These are phyloP conservation scores for Trematosphaeria pertusa DNA, from an alignment of 2,329 filamentous ascomycete genomes.

Conservation along the genomic window DNA sequence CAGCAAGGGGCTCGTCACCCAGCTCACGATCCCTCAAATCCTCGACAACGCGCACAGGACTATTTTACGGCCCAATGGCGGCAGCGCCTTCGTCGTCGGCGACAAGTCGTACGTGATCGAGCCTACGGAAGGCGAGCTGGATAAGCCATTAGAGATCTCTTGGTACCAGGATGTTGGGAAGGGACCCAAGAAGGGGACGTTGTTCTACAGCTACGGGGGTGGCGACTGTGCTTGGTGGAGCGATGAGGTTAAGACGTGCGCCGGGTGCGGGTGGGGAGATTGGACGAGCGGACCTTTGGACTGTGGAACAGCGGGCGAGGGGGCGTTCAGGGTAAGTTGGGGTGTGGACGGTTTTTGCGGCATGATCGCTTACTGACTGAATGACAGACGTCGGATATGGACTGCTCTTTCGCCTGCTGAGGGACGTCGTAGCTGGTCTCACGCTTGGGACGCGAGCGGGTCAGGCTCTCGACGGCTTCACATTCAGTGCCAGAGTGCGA, in stretches of 20 bases:
- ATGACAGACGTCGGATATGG: too few relatives aligned
- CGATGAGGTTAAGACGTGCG: background rate
- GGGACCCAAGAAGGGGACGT: background rate
- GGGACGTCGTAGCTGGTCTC: too few relatives aligned
- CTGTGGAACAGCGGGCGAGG: background rate
- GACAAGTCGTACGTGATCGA: too few relatives aligned
- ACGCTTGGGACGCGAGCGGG: too few relatives aligned
- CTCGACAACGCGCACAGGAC: background rate
- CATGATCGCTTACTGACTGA: too few relatives aligned
- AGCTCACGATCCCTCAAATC: background rate
- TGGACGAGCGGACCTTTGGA: background rate
- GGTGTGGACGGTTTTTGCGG: too few relatives aligned
- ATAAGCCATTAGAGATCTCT: background rate
- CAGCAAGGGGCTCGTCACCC: background rate
- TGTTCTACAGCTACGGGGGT: background rate
- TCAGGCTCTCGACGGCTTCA: too few relatives aligned
- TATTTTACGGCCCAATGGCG: background rate
- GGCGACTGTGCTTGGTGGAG: background rate
- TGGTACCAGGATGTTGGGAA: background rate
- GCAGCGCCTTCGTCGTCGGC: background rate
- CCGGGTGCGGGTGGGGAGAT: background rate
- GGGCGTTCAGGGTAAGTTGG: background rate
- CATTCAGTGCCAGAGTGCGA: too few relatives aligned
- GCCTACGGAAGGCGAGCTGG: background rate
- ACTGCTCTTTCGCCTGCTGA: too few relatives aligned